phyloP scores from a whole-genome alignment of 176 grass and related monocot genomes.

The Oryza rufipogon region DNA sequence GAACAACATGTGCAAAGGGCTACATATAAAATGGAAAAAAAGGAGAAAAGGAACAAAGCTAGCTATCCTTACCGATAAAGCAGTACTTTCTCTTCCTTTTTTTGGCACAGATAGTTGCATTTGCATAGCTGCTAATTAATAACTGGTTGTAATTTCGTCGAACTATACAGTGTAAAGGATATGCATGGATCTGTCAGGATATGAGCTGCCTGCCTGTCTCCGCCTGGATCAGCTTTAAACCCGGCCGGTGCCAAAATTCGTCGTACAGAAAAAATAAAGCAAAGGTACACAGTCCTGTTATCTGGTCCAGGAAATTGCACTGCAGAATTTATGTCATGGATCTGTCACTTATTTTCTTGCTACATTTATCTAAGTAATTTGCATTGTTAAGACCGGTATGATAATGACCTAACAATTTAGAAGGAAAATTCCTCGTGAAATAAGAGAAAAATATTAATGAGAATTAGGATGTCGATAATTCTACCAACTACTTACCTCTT shows the following conservation, averaged over 20 bases:
- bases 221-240: neutral
- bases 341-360: neutral
- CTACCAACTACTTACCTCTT: too few species aligned
- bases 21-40: neutral
- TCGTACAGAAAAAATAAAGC: constrained; percentile 1
- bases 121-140: neutral
- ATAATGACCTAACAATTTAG: neutral
- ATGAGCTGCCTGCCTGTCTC: neutral
- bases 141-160: constrained; percentile 1
- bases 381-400: too few species aligned
- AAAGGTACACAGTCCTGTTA: constrained; percentile 3
- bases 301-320: constrained; percentile 20
- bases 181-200: neutral
- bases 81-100: neutral
- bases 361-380: neutral
- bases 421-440: too few species aligned
- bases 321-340: neutral
- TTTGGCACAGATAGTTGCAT: constrained; percentile 20
- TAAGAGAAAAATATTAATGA: too few species aligned
- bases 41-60: constrained; percentile 5
- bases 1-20: neutral
- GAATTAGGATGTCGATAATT: too few species aligned
- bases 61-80: constrained; percentile 11
- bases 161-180: neutral
- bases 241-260: neutral